Evolutionary conservation across 129 eudicot genomes (phyloP).

Genomic region (Mikania micrantha): DNA sequence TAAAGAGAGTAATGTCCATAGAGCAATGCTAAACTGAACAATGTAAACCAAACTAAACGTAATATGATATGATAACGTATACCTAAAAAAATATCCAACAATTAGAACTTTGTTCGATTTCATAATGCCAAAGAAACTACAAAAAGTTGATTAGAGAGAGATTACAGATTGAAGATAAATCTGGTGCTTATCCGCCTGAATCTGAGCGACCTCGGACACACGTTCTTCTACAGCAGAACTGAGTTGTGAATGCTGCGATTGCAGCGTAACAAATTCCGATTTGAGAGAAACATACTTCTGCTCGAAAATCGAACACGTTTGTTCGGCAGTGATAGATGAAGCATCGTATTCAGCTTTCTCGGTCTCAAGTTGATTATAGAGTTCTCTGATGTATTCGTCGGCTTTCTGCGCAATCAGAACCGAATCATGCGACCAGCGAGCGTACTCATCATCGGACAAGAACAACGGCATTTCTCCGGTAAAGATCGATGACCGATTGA

Average conservation of each 20-base stretch:
- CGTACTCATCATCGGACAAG: constrained; percentile 65
- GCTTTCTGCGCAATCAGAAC: constrained; percentile 68
- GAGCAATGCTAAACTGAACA: not conserved
- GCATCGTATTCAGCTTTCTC: constrained; percentile 81
- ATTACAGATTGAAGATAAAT: constrained; percentile 58
- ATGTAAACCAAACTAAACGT: not conserved
- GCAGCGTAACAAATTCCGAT: constrained; percentile 44
- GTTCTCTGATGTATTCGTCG: constrained; percentile 52
- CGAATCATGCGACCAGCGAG: constrained; percentile 49
- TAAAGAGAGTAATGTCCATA: not conserved
- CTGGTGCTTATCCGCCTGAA: constrained; percentile 68
- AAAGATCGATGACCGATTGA: not conserved
- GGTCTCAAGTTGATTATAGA: constrained; percentile 60
- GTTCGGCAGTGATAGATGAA: constrained; percentile 83
- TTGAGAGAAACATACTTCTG: constrained; percentile 72
- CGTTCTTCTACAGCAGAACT: constrained; percentile 40
- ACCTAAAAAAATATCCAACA: not conserved
- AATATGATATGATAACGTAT: not conserved
- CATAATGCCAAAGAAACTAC: not conserved
- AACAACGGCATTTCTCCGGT: constrained; percentile 59
- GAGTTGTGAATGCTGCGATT: constrained; percentile 47
- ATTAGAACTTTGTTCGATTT: not conserved
- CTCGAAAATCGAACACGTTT: constrained; percentile 74
- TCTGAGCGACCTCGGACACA: constrained; percentile 43
- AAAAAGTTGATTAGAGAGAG: not conserved